Conservation (phyloP, 495 filamentous ascomycete species). For the Barbatosphaeria neglecta region DNA sequence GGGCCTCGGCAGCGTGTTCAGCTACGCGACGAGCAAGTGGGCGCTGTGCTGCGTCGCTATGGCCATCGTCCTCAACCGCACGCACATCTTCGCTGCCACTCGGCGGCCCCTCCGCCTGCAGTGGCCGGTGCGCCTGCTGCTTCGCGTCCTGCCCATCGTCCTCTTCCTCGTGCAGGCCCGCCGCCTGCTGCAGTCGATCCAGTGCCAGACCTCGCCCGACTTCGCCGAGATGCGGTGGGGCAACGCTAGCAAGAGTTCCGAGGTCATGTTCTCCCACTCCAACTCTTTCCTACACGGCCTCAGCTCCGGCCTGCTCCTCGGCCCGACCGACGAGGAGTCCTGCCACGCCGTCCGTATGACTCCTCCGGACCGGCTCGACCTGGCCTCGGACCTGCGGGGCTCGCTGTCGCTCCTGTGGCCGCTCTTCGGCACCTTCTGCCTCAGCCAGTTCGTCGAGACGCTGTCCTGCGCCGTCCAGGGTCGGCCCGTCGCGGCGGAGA, state of each 20-base stretch:
- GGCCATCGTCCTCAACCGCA: conserved; percentile 80
- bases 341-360: conserved; percentile 66
- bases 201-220: conserved; percentile 79
- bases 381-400: conserved; percentile 41
- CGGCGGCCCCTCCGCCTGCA: conserved; percentile 60
- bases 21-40: conserved; percentile 89
- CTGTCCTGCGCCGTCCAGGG: conserved; percentile 83
- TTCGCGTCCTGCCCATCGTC: conserved; percentile 67
- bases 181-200: conserved; percentile 67
- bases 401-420: conserved; percentile 83
- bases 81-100: conserved; percentile 84
- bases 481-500: conserved; percentile 66
- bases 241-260: conserved; percentile 48
- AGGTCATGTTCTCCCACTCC: conserved; percentile 61
- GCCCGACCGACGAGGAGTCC: conserved; percentile 52
- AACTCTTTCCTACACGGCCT: conserved; percentile 59
- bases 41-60: conserved; percentile 75
- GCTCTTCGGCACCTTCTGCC: conserved; percentile 66
- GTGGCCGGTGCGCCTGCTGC: conserved; percentile 57
- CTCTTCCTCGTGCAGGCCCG: conserved; percentile 59
- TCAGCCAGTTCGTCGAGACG: conserved; percentile 81
- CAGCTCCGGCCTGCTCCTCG: conserved; percentile 57
- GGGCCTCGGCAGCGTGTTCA: conserved; percentile 75
- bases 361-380: conserved; percentile 26
- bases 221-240: conserved; percentile 66